Evolutionary conservation across 2,329 filamentous ascomycete species (phyloP).

Genomic region (Paecilomyces sp.): DNA sequence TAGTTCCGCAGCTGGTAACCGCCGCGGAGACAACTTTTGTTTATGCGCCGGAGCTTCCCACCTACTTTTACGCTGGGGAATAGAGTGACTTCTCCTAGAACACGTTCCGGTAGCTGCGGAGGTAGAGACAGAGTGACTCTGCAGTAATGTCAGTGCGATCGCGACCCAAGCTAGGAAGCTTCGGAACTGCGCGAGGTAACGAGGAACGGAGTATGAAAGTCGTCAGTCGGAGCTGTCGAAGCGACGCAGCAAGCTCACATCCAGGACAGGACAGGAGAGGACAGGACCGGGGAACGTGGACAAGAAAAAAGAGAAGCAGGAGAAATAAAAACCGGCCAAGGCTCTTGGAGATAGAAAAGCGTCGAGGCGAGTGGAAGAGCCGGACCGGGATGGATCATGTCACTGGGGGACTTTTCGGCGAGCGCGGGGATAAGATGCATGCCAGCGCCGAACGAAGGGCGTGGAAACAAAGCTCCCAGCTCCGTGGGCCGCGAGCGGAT

Average conservation of each 20-base stretch:
- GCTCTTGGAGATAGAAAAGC: neutral
- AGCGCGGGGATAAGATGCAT: slow-evolving; percentile 20
- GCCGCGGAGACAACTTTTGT: neutral
- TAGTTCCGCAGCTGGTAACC: neutral
- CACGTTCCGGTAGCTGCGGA: neutral
- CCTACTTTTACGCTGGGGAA: neutral
- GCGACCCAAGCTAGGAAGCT: neutral
- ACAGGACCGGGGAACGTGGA: slow-evolving; percentile 1
- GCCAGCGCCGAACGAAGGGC: slow-evolving; percentile 12
- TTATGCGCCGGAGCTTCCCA: neutral
- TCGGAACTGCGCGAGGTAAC: neutral
- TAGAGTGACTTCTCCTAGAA: neutral
- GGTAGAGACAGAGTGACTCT: neutral
- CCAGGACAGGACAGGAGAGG: neutral
- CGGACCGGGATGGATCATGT: slow-evolving; percentile 10
- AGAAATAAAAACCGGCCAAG: neutral
- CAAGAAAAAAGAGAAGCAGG: slow-evolving; percentile 3
- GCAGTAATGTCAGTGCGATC: neutral
- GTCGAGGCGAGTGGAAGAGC: neutral
- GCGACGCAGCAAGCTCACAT: neutral
- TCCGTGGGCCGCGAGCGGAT: neutral
- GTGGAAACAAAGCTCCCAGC: slow-evolving; percentile 17
- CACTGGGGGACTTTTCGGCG: slow-evolving; percentile 9
- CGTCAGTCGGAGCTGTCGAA: neutral
- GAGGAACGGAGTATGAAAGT: slow-evolving; percentile 12